These are phyloP conservation scores for Xylaria grammica DNA, from an alignment of 495 filamentous ascomycete genomes.

Conservation along the genomic window DNA sequence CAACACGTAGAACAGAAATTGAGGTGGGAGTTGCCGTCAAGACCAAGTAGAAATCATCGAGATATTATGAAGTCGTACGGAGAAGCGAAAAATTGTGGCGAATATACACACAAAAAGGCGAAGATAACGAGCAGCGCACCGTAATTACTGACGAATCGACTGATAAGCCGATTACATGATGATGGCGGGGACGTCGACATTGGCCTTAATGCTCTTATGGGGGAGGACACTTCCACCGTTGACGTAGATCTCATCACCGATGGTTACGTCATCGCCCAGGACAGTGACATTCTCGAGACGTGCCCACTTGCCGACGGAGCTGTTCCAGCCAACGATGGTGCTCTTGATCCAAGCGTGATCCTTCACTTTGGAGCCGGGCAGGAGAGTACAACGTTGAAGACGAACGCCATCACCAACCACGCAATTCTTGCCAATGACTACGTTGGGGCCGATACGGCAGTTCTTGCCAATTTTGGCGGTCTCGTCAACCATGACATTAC, in stretches of 20 bases:
- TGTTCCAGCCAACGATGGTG: slow-evolving; percentile 99
- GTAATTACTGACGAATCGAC: slow-evolving; percentile 11
- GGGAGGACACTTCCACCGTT: slow-evolving; percentile 96
- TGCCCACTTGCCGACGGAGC: slow-evolving; percentile 92
- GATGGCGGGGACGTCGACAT: slow-evolving; percentile 90
- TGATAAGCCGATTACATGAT: slow-evolving; percentile 68
- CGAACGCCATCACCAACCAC: slow-evolving; percentile 94
- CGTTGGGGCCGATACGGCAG: slow-evolving; percentile 97
- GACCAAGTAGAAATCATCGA: slow-evolving; percentile 21
- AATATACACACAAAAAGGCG: slow-evolving; percentile 33
- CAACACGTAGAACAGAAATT: slow-evolving; percentile 17
- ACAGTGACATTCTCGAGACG: slow-evolving; percentile 97
- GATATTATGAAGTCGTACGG: slow-evolving; percentile 39
- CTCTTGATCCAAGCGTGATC: slow-evolving; percentile 99
- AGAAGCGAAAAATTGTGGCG: slow-evolving; percentile 22
- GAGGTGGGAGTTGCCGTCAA: slow-evolving; percentile 21
- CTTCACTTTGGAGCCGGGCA: slow-evolving; percentile 91
- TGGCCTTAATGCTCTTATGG: slow-evolving; percentile 98
- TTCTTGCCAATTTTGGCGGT: slow-evolving; percentile 97
- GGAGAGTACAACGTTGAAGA: slow-evolving; percentile 90
- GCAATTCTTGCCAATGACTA: slow-evolving; percentile 94
- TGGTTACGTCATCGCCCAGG: slow-evolving; percentile 97
- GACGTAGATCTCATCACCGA: slow-evolving; percentile 98
- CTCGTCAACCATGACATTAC: slow-evolving; percentile 96
- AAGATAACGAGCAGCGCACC: neutral